Conservation (phyloP, 257 asterid species). For the Salvia miltiorrhiza region DNA sequence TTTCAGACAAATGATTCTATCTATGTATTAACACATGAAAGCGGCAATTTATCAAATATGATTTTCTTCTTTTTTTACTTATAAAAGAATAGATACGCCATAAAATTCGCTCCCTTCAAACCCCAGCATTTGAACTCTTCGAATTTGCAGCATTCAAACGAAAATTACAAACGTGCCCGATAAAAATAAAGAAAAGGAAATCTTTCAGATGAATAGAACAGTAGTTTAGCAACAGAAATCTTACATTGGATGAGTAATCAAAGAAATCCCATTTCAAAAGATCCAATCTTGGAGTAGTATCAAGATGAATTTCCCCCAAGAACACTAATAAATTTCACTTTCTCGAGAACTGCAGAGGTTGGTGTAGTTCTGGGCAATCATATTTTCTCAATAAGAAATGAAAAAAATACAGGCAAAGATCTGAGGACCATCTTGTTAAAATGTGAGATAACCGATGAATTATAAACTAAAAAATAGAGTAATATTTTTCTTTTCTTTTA, state of each 20-base stretch:
- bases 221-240: slow-evolving; percentile 8
- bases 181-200: neutral
- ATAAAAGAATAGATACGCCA: neutral
- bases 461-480: neutral
- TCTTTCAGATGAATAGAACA: slow-evolving; percentile 6
- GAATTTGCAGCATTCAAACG: neutral
- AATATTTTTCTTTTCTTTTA: neutral
- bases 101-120: neutral
- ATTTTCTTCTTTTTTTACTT: too few species aligned
- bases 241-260: slow-evolving; percentile 29
- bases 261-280: slow-evolving; percentile 28
- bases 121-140: neutral
- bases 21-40: neutral
- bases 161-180: neutral
- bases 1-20: neutral
- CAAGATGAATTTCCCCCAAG: neutral
- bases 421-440: slow-evolving; percentile 19
- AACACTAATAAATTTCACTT: neutral
- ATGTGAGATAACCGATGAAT: slow-evolving; percentile 4
- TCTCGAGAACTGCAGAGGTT: slow-evolving; percentile 9
- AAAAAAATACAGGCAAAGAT: slow-evolving; percentile 29
- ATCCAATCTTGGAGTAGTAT: slow-evolving; percentile 30
- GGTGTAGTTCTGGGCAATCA: slow-evolving; percentile 20
- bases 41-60: neutral
- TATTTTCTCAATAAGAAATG: slow-evolving; percentile 17